Percentiles rank a stretch among this genome's conserved stretches.
Evolutionary conservation across 2,329 filamentous ascomycete genomes (phyloP).

Genomic region (Apiospora saccharicola): DNA sequence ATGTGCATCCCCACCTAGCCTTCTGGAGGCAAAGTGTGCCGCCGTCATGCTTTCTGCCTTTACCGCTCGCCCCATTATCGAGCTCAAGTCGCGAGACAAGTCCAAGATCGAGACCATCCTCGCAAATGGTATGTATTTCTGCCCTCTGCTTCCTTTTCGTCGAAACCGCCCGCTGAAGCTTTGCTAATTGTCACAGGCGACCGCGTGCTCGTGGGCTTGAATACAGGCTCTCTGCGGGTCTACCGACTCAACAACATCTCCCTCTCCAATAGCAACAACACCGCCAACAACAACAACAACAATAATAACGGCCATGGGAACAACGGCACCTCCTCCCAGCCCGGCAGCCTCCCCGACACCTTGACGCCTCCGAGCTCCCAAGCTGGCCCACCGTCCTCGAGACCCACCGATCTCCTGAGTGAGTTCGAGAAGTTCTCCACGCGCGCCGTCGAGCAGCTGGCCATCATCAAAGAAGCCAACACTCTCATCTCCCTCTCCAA

Average conservation of each 20-base stretch:
- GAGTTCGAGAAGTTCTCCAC: slow-evolving; percentile 95
- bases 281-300: slow-evolving; percentile 37
- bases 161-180: not conserved
- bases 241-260: slow-evolving; percentile 84
- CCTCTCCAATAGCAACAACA: slow-evolving; percentile 48
- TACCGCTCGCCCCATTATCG: slow-evolving; percentile 93
- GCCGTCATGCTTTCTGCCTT: slow-evolving; percentile 91
- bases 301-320: slow-evolving; percentile 36
- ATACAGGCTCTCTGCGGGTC: slow-evolving; percentile 85
- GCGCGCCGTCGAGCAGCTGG: slow-evolving; percentile 89
- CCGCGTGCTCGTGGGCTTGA: slow-evolving; percentile 88
- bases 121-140: slow-evolving; percentile 72
- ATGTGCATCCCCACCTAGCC: slow-evolving; percentile 26
- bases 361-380: slow-evolving; percentile 36
- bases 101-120: slow-evolving; percentile 96
- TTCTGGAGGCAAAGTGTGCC: slow-evolving; percentile 19
- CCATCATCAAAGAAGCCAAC: slow-evolving; percentile 93
- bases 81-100: slow-evolving; percentile 95
- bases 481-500: slow-evolving; percentile 91
- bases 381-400: slow-evolving; percentile 48
- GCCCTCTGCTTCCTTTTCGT: slow-evolving; percentile 11
- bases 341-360: slow-evolving; percentile 40
- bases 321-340: slow-evolving; percentile 16
- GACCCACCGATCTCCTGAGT: slow-evolving; percentile 82
- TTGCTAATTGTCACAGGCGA: slow-evolving; percentile 65